Percentiles rank a stretch among this genome's conserved stretches.
Evolutionary conservation across 2,329 filamentous ascomycete genomes (phyloP).

Genomic region (Aspergillus tamarii): DNA sequence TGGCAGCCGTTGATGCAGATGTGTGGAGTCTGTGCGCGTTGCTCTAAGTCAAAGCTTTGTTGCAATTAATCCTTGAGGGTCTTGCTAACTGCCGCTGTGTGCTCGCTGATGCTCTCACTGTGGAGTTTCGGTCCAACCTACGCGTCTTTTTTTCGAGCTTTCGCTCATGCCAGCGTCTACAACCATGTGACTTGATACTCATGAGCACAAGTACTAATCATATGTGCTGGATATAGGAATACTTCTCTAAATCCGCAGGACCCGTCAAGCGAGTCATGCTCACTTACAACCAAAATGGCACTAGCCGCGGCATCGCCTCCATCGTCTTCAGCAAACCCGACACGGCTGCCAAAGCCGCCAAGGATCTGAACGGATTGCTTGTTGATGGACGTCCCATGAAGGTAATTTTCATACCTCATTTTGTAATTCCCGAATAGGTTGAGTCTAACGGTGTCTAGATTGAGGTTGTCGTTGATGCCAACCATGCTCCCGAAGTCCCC

Average conservation of each 20-base stretch:
- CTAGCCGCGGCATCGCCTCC: conserved; percentile 88
- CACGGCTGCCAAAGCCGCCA: conserved; percentile 81
- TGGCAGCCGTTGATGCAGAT: not conserved
- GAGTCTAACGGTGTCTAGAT: conserved; percentile 58
- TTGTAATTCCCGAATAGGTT: not conserved
- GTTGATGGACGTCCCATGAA: conserved; percentile 91
- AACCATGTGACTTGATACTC: conserved; percentile 21
- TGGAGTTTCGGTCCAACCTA: conserved; percentile 29
- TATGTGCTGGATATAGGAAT: conserved; percentile 74
- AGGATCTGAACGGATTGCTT: conserved; percentile 81
- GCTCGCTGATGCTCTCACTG: conserved; percentile 60
- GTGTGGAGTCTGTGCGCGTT: not conserved
- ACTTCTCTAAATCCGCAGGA: conserved; percentile 85
- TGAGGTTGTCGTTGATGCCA: conserved; percentile 84
- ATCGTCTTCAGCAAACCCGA: conserved; percentile 82
- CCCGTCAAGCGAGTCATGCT: conserved; percentile 89
- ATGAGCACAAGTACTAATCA: conserved; percentile 49
- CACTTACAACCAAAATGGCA: conserved; percentile 88
- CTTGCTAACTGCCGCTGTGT: conserved; percentile 56
- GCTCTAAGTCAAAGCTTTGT: not conserved
- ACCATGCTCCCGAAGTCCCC: conserved; percentile 68
- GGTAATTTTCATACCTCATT: conserved; percentile 55
- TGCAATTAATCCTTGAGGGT: conserved; percentile 10
- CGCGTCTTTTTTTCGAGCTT: conserved; percentile 27
- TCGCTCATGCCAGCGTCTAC: conserved; percentile 26